These are phyloP conservation scores for Medicago lupulina DNA, from an alignment of 306 rosid genomes.

Conservation along the genomic window DNA sequence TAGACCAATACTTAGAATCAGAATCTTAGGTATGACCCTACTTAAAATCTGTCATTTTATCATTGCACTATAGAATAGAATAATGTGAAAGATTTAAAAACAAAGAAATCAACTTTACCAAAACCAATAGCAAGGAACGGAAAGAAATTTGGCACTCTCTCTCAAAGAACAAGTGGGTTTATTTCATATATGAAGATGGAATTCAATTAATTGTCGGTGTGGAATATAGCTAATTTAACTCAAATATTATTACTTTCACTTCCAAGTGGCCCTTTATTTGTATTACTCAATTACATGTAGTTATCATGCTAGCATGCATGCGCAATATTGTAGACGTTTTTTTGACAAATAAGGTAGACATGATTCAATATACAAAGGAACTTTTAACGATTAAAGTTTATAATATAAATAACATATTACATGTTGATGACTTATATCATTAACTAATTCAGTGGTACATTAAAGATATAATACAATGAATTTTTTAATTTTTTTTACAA, in stretches of 20 bases:
- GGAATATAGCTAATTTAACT: slow-evolving; percentile 27
- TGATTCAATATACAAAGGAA: background rate
- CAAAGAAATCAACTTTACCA: background rate
- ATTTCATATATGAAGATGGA: background rate
- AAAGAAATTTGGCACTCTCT: background rate
- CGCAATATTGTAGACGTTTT: background rate
- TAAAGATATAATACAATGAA: background rate
- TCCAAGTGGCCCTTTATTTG: background rate
- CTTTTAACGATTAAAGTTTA: background rate
- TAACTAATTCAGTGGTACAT: background rate
- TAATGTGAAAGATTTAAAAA: background rate
- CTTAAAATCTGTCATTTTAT: background rate
- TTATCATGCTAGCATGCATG: slow-evolving; percentile 12
- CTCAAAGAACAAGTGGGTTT: background rate
- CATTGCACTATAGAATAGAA: slow-evolving; percentile 9
- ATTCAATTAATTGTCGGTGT: slow-evolving; percentile 1
- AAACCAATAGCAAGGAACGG: background rate
- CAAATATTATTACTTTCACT: slow-evolving; percentile 7
- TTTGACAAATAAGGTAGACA: background rate
- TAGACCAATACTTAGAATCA: background rate
- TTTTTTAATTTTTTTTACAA: too few species aligned
- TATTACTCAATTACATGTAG: background rate
- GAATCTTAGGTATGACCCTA: background rate
- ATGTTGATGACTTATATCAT: background rate
- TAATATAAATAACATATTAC: background rate